Base-by-base conservation (phyloP, 768 basidiomycete genomes). In the Boletellus emodensis region DNA sequence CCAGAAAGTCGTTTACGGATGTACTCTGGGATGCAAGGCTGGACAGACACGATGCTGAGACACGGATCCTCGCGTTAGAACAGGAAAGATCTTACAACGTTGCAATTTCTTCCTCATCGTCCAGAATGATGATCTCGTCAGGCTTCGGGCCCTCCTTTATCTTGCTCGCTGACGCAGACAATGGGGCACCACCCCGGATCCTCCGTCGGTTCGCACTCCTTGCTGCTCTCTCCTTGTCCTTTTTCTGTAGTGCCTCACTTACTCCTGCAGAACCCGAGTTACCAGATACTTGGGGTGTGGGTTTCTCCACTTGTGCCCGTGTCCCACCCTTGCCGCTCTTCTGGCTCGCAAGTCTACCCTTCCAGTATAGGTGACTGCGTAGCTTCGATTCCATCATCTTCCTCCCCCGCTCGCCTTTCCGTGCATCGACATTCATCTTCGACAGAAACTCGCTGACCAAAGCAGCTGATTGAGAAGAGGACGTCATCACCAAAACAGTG, bases 401-500 rank as follows among this genome's bases (percentile, higher is more conserved):
- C 36, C 80, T 76, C 1, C 90, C 94, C 51, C 81, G 82, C 46
- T 71, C 58, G 2, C 87, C 89, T 22, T 74, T 75, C 4, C 79
- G 77, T 0, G 80, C 78, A 38, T 75, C 70, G 3, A 73, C 64
- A 52, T 88, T 74, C 73, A 87, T 81, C 33, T 48, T 44, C 0
- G 84, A 79, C 7, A 98, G 77, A 68, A 90, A 98, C 53, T 94
- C 86, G 2, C 82, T 82, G 18, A 98, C 71, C 39, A 88, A 77
- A 17, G 76, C 75, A 58, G 85, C 87, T 0, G 87, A 87, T 33
- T 83, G 77, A 15, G 84, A 77, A 0, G 93, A 92, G 1, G 85
- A 83, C 3, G 87, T 82, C 94, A 99, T 95, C 49, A 98, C 75
- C 26, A 98, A 80, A 9, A 94, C 79, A 2, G 81, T 82, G 58